A percentile compares a stretch with the other conserved stretches of the same genome.
phyloP scores from a whole-genome alignment of 805 yeast genomes.

The Deakozyma indianensis region DNA sequence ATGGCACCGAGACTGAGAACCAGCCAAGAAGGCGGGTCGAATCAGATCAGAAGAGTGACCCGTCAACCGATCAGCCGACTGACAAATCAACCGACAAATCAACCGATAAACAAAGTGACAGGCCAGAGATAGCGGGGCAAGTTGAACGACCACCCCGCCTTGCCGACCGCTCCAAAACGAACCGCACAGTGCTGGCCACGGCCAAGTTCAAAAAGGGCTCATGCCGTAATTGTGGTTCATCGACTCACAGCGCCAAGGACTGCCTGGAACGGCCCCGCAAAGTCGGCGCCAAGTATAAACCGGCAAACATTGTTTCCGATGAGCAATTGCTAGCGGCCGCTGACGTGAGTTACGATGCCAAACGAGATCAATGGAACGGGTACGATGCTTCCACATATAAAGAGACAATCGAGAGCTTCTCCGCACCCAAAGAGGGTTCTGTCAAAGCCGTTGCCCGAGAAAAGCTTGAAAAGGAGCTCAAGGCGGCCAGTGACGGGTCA shows the following conservation, averaged over 20 bases:
- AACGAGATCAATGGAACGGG: constrained; percentile 74
- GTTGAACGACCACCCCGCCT: constrained; percentile 14
- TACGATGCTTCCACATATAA: constrained; percentile 50
- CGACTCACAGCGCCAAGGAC: constrained; percentile 34
- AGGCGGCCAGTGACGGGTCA: not conserved
- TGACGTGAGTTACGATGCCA: constrained; percentile 61
- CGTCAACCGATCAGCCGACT: too few relatives aligned
- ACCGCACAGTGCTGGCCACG: constrained; percentile 3
- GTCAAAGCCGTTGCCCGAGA: not conserved
- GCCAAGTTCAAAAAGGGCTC: constrained; percentile 24
- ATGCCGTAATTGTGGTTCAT: constrained; percentile 48
- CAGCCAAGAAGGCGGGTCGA: too few relatives aligned
- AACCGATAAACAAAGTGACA: too few relatives aligned
- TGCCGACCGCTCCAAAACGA: constrained; percentile 19
- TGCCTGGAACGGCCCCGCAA: constrained; percentile 45
- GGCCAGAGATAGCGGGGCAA: too few relatives aligned
- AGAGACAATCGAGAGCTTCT: not conserved
- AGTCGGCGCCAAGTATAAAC: constrained; percentile 22
- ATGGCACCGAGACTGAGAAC: too few relatives aligned
- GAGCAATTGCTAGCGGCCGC: too few relatives aligned
- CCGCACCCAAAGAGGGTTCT: not conserved
- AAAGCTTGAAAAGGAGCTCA: not conserved
- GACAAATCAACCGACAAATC: too few relatives aligned
- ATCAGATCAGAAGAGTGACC: too few relatives aligned
- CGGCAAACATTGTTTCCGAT: constrained; percentile 17